A percentile compares a stretch with the other conserved stretches of the same genome.
These are phyloP conservation scores for Penicillium sp. DNA, from an alignment of 2,329 filamentous ascomycete genomes.

Conservation along the genomic window DNA sequence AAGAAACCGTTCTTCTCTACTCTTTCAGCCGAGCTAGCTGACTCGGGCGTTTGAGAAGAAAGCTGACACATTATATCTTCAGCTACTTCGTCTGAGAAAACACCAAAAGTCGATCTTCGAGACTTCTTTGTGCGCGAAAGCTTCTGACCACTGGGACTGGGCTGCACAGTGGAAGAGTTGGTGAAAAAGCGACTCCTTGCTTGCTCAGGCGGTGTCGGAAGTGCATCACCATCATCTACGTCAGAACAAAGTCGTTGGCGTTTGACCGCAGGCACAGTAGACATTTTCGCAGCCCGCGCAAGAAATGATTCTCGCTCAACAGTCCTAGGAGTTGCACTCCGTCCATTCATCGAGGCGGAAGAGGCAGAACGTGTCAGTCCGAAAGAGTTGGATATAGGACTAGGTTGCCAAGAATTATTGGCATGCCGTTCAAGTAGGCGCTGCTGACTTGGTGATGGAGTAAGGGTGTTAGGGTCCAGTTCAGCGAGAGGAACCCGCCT, in stretches of 20 bases:
- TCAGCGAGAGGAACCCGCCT: conserved; percentile 63
- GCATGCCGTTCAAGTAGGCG: conserved; percentile 53
- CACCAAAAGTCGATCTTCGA: conserved; percentile 43
- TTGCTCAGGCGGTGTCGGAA: conserved; percentile 26
- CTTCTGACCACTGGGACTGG: conserved; percentile 39
- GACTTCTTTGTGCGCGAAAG: conserved; percentile 35
- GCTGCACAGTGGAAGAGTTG: conserved; percentile 22
- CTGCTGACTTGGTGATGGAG: conserved; percentile 63
- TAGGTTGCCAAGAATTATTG: conserved; percentile 53
- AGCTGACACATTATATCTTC: conserved; percentile 48
- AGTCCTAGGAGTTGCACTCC: conserved; percentile 38
- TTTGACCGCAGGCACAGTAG: conserved; percentile 47
- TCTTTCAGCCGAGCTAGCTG: conserved; percentile 7
- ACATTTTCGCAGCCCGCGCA: conserved; percentile 32
- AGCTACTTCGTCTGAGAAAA: conserved; percentile 53
- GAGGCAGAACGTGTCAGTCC: conserved; percentile 28
- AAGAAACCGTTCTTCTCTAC: neutral
- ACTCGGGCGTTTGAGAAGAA: conserved; percentile 28
- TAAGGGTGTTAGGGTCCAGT: conserved; percentile 64
- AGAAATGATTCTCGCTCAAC: conserved; percentile 39
- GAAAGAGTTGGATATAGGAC: conserved; percentile 35
- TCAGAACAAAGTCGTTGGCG: conserved; percentile 52
- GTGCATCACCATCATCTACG: conserved; percentile 27
- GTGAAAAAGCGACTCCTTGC: conserved; percentile 49
- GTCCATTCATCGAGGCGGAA: conserved; percentile 30